Evolutionary conservation across 352 stramenopile species (phyloP), one percentile per base, ranked within the genome.

Genomic region (Phytophthora idaei): DNA sequence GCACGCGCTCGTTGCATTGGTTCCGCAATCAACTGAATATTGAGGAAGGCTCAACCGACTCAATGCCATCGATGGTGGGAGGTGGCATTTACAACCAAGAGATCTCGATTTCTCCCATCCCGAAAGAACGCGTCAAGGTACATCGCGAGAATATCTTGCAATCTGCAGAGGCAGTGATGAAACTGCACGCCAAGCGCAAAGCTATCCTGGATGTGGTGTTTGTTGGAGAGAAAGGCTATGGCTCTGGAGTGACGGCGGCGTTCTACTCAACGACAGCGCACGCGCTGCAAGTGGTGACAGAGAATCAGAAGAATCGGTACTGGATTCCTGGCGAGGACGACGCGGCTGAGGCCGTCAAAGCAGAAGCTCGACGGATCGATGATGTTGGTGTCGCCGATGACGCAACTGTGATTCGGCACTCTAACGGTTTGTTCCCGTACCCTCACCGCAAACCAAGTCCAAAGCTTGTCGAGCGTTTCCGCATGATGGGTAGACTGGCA

Each of bases 71-170:
- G 41, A 64, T 67, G 27, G 59, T 71, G 5, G 77, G 65, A 21
- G 70, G 70, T 12, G 78, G 85, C 7, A 80, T 89, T 28, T 80
- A 84, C 53, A 92, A 94, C 48, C 83, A 92, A 57, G 85, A 92
- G 54, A 92, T 95, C 36, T 83, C 81, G 17, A 93, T 95, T 51
- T 87, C 85, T 2, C 87, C 85, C 5, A 87, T 95, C 41, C 87
- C 87, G 9, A 95, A 94, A 66, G 86, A 95, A 53, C 86, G 86
- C n/a, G 88, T 93, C 50, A 94, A 93, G 36, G 85, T 95, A 8
- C 72, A 90, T 55, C 84, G 88, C 17, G 74, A 75, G 15, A 91
- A 91, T 41, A 87, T 95, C 44, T 55, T 95, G 36, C 76, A 79
- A 47, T 93, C 85, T 0, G 88, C 88, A 0, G 85, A 95, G 21